Evolutionary conservation across 2,329 filamentous ascomycete genomes (phyloP).

Genomic region (Magnaporthiopsis incrustans): DNA sequence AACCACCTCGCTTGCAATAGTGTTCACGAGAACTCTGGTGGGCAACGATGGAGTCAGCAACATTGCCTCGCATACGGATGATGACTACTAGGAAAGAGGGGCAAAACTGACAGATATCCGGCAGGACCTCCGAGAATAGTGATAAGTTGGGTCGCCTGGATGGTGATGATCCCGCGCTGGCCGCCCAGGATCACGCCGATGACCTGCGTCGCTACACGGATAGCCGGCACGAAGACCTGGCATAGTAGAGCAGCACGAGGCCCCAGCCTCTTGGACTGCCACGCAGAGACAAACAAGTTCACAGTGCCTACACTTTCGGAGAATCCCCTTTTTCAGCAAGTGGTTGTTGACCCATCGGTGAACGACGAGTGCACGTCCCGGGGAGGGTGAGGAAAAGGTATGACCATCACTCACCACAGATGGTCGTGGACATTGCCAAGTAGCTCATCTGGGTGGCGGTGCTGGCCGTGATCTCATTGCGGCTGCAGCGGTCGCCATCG

Average conservation of each 20-base stretch:
- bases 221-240: constrained; percentile 56
- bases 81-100: background rate
- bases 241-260: constrained; percentile 53
- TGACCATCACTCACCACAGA: constrained; percentile 42
- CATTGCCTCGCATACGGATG: background rate
- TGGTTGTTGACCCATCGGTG: too few relatives aligned
- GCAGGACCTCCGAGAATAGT: constrained; percentile 61
- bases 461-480: constrained; percentile 53
- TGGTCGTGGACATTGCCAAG: constrained; percentile 57
- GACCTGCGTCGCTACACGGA: constrained; percentile 56
- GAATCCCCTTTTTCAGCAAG: background rate
- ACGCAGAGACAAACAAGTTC: constrained; percentile 61
- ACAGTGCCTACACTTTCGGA: constrained; percentile 28
- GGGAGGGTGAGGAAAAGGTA: background rate
- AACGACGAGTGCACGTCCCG: background rate
- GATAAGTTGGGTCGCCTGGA: constrained; percentile 60
- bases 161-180: constrained; percentile 55
- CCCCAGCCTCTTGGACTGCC: constrained; percentile 58
- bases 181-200: constrained; percentile 55
- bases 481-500: constrained; percentile 46
- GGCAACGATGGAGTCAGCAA: background rate
- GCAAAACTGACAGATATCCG: constrained; percentile 48
- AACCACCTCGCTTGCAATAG: constrained; percentile 58
- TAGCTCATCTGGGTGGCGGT: constrained; percentile 58
- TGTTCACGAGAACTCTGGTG: constrained; percentile 54